Conservation (phyloP, 2,329 filamentous ascomycete genomes). For the Ceratocystis harringtonii region DNA sequence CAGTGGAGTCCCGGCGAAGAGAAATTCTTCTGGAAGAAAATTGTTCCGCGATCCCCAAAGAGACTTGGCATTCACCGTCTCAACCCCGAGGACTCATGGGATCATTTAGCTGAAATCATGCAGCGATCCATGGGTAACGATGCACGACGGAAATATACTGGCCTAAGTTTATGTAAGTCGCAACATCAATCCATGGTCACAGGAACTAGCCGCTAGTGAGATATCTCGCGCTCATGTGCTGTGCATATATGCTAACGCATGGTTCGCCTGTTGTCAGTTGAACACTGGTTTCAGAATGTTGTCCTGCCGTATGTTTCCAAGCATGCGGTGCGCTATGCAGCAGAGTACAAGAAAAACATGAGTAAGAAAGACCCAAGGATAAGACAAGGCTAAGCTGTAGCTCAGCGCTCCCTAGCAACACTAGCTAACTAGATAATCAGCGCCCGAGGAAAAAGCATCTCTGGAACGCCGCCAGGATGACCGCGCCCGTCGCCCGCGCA, state of each 20-base stretch:
- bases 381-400: background rate
- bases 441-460: conserved; percentile 15
- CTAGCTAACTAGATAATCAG: background rate
- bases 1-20: conserved; percentile 37
- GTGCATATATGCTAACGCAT: background rate
- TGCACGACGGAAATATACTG: conserved; percentile 28
- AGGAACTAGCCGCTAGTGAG: background rate
- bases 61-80: conserved; percentile 21
- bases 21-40: conserved; percentile 32
- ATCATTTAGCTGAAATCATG: conserved; percentile 28
- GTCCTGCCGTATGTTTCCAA: conserved; percentile 15
- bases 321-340: conserved; percentile 15
- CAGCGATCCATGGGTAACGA: conserved; percentile 24
- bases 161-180: conserved; percentile 28
- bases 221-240: background rate
- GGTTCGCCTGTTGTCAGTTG: conserved; percentile 4
- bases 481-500: conserved; percentile 16
- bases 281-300: conserved; percentile 18
- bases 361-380: conserved; percentile 8
- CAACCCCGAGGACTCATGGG: conserved; percentile 25
- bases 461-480: conserved; percentile 16
- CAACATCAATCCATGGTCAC: background rate
- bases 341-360: conserved; percentile 16
- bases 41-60: conserved; percentile 27
- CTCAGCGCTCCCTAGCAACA: background rate